Evolutionary conservation across 2,329 filamentous ascomycete species (phyloP), one percentile per base, ranked within the genome.

Genomic region (Ceratocystis diversiconidia): DNA sequence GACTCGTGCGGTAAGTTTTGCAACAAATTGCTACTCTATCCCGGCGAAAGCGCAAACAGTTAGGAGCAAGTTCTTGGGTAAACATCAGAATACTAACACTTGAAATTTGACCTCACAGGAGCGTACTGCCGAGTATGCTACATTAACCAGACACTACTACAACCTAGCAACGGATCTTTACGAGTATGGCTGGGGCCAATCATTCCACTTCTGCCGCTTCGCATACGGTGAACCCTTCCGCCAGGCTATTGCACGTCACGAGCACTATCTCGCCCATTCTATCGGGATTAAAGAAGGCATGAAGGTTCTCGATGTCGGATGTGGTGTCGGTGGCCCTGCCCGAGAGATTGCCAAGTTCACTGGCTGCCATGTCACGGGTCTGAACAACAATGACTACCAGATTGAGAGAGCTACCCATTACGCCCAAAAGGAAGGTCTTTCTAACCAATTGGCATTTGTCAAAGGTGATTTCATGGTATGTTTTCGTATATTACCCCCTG

Each of bases 351-450:
- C 89, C 78, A 95, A 95, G 78, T 99, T 99, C 79, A 88, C 90
- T 10, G 92, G 89, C 68, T 88, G 85, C 71, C 90, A 96, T 72
- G 83, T 97, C 69, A 87, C 90, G 28, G 94, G 94, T 55, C 79
- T 97, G 75, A 99, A 97, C 85, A 97, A 96, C 85, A 97, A 97
- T 77, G 90, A 96, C 79, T 99, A 99, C 80, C 94, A 97, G 79
- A 96, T 97, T 70, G 85, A 96, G 74, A 89, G 94, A 70, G 92
- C 92, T n/a, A 91, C 85, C 15, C 80, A 82, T 65, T 96, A 96
- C 74, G 90, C 92, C 2, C 77, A 82, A 68, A 90, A 90, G 76
- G 90, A 95, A 77, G 86, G 87, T 63, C 79, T 97, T 63, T 82
- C 86, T 1, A 76, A 89, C 72, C 90, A 96, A 79, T 79, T 96